Evolutionary conservation across 495 filamentous ascomycete genomes (phyloP).

Genomic region (Talaromyces adpressus): DNA sequence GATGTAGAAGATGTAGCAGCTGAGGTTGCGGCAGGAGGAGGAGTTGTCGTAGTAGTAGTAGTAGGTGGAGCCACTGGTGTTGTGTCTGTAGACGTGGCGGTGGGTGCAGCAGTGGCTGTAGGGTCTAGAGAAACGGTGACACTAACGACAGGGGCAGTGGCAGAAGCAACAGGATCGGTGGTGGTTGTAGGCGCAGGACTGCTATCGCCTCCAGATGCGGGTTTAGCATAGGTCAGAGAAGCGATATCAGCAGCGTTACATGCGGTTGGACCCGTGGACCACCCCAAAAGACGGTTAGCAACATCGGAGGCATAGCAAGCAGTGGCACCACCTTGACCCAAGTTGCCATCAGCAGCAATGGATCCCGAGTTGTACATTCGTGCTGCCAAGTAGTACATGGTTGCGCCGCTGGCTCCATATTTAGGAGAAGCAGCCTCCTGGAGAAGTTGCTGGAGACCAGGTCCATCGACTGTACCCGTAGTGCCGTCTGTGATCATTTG

Average conservation of each 20-base stretch:
- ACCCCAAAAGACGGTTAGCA: conserved; percentile 50
- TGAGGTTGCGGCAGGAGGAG: not conserved
- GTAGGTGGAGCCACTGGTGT: not conserved
- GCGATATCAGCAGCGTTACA: no score
- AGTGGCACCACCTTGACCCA: conserved; percentile 44
- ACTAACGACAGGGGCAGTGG: not conserved
- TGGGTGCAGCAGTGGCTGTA: not conserved
- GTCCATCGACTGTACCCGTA: conserved; percentile 30
- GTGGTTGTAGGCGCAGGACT: not conserved
- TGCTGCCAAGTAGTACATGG: conserved; percentile 42
- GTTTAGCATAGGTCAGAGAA: no score
- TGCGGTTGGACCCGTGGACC: no score
- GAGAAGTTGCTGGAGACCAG: conserved; percentile 36
- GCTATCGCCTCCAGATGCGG: not conserved
- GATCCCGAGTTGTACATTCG: conserved; percentile 54
- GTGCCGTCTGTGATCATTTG: conserved; percentile 46
- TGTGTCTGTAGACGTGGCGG: not conserved
- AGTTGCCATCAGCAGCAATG: conserved; percentile 33
- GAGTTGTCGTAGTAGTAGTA: not conserved
- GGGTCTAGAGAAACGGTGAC: not conserved
- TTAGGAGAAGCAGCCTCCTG: conserved; percentile 8
- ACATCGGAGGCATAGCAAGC: conserved; percentile 51
- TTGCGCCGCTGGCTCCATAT: conserved; percentile 12
- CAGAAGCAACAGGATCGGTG: not conserved
- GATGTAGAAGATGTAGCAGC: not conserved